A percentile compares a stretch with the other conserved stretches of the same genome.
Conservation (phyloP, 305 asterid genomes). For the Ruellia speciosa region DNA sequence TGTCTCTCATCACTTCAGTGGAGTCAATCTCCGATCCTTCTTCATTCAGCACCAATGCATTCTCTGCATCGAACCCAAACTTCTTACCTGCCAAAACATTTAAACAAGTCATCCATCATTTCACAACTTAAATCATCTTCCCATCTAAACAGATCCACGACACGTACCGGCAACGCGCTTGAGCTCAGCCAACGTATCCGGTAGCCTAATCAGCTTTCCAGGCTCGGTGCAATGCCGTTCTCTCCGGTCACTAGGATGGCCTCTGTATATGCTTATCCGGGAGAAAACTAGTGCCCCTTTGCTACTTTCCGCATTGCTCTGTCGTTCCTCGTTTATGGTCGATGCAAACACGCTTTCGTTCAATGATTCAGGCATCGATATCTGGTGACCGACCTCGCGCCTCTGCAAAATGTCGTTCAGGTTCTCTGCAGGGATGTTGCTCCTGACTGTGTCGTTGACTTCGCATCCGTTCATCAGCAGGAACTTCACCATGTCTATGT, state of each 20-base stretch:
- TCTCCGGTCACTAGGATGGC: slow-evolving; percentile 48
- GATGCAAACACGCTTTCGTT: slow-evolving; percentile 13
- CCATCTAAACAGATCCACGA: slow-evolving; percentile 4
- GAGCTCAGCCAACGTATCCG: slow-evolving; percentile 46
- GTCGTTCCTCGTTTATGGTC: slow-evolving; percentile 24
- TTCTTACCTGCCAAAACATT: slow-evolving; percentile 36
- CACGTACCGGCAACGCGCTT: slow-evolving; percentile 49
- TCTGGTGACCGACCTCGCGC: slow-evolving; percentile 57
- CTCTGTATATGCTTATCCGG: slow-evolving; percentile 65
- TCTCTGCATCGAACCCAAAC: slow-evolving; percentile 65
- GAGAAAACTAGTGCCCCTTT: slow-evolving; percentile 10
- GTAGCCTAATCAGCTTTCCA: slow-evolving; percentile 49
- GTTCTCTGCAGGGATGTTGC: slow-evolving; percentile 27
- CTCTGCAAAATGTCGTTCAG: slow-evolving; percentile 40
- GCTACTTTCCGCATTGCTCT: slow-evolving; percentile 9
- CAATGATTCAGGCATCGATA: slow-evolving; percentile 29
- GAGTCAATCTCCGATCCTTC: slow-evolving; percentile 81
- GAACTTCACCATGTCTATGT: slow-evolving; percentile 53
- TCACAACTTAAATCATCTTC: not conserved
- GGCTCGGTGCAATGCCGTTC: slow-evolving; percentile 40
- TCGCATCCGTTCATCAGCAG: slow-evolving; percentile 75
- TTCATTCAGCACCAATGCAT: slow-evolving; percentile 48
- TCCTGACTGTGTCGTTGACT: slow-evolving; percentile 32
- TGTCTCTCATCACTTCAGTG: slow-evolving; percentile 82
- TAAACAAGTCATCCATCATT: not conserved